These are phyloP conservation scores for Cubamyces sp. DNA, from an alignment of 768 basidiomycete species.

Conservation along the genomic window DNA sequence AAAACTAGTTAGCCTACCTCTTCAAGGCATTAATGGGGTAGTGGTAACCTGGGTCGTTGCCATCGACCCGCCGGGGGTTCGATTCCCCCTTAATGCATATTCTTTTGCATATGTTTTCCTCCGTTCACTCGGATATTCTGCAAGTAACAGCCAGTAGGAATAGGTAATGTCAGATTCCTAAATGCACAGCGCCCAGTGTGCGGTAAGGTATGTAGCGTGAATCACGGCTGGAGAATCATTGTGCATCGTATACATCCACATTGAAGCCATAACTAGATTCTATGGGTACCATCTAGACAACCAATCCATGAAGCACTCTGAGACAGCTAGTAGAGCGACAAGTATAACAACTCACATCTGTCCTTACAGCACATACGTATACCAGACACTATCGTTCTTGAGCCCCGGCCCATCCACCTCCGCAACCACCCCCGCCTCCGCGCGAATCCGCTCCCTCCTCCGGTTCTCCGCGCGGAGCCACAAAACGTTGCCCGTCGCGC, in stretches of 20 bases:
- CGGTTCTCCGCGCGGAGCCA: slow-evolving; percentile 9
- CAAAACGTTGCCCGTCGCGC: slow-evolving; percentile 2
- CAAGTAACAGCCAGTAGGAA: too few relatives aligned
- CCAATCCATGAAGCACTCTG: too few relatives aligned
- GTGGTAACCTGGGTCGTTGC: slow-evolving; percentile 43
- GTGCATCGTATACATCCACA: too few relatives aligned
- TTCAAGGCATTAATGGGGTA: slow-evolving; percentile 38
- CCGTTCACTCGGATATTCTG: not conserved
- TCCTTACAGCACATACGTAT: not conserved
- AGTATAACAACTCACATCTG: too few relatives aligned
- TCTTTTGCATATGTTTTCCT: not conserved
- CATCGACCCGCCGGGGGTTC: slow-evolving; percentile 85
- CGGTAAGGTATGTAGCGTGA: too few relatives aligned
- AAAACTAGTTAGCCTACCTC: too few relatives aligned
- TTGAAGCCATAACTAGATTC: too few relatives aligned
- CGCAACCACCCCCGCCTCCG: not conserved
- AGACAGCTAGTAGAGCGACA: too few relatives aligned
- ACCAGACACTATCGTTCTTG: slow-evolving; percentile 12
- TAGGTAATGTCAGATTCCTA: too few relatives aligned
- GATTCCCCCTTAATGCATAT: slow-evolving; percentile 79
- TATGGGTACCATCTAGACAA: too few relatives aligned
- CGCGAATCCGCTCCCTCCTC: slow-evolving; percentile 1
- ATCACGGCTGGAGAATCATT: too few relatives aligned
- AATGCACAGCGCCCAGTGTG: too few relatives aligned
- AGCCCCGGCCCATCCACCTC: not conserved